These are phyloP conservation scores for Gonium pectorale DNA, from an alignment of 139 green algal genomes.

Conservation along the genomic window DNA sequence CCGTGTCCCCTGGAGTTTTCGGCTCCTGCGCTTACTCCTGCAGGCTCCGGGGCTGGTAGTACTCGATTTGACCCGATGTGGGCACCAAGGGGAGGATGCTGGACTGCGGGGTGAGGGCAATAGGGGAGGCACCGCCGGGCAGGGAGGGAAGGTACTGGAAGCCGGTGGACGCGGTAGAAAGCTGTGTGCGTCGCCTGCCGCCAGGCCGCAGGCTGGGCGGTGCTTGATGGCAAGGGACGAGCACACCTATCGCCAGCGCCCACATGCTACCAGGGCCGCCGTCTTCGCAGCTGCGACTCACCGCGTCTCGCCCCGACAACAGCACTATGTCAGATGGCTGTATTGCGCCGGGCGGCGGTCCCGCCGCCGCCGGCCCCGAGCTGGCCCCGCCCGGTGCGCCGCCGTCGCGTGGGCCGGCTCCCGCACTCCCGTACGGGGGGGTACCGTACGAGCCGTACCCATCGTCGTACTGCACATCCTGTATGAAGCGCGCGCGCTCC, in stretches of 20 bases:
- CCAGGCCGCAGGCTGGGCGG: too few species aligned
- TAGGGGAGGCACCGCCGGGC: background rate
- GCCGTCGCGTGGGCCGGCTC: background rate
- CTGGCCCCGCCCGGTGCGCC: background rate
- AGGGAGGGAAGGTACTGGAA: too few species aligned
- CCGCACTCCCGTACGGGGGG: background rate
- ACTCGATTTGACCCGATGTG: slow-evolving; percentile 65
- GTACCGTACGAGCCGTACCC: too few species aligned
- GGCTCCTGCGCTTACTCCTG: slow-evolving; percentile 63
- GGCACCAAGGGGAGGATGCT: slow-evolving; percentile 70
- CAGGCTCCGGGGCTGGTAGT: slow-evolving; percentile 63
- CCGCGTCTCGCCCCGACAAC: slow-evolving; percentile 40
- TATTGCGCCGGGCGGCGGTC: background rate
- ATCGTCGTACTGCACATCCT: background rate
- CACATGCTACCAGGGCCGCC: too few species aligned
- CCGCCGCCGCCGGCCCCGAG: background rate
- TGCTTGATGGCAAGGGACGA: too few species aligned
- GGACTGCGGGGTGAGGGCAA: slow-evolving; percentile 45
- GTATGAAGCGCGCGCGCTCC: background rate
- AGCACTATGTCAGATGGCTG: slow-evolving; percentile 54
- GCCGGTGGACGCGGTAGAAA: too few species aligned
- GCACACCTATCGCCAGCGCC: too few species aligned
- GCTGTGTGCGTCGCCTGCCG: too few species aligned
- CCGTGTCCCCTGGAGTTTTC: too few species aligned
- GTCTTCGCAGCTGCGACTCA: too few species aligned